Base-by-base conservation (phyloP, 352 stramenopile species). In the Pythium volutum region DNA sequence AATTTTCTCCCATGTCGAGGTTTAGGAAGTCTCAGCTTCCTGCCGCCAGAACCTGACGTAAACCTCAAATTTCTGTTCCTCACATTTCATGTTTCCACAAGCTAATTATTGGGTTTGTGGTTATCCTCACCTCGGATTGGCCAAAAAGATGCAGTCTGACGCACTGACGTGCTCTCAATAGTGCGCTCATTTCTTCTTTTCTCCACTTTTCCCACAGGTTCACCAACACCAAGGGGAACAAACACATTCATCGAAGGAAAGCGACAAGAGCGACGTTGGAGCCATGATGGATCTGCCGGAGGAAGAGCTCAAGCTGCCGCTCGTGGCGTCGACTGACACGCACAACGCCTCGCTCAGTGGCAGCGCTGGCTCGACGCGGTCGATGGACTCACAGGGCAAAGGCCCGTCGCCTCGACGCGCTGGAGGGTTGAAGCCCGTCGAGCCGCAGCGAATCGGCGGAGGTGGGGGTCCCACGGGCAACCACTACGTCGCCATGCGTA, bases 231-330 rank as follows among this genome's bases (percentile, higher is more conserved):
- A 43, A 18, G 18, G 33, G 36, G 31, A 36, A 36, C 31, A 36
- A 38, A 38, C 12, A 18, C 2, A 20, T 41, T 45, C 27, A 10
- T 36, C 29, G 39, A 72, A 76, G 53, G 56, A 62, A 73, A 36
- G 71, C 64, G 64, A 77, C 34, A 48, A 39, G 23, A 43, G 53
- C 27, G 29, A 55, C 41, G 60, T 38, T 38, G 43, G 56, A 22
- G 45, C n/a, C 27, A 31, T 39, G 41, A 94, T 93, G 83, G 73
- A 93, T 70, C 63, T 88, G 38, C 68, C 79, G 12, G 78, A 91
- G 22, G 79, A 89, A 67, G 81, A 89, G 71, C 73, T 95, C 33
- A 77, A 89, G 75, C 69, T 80, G 73, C 85, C 79, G 51, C 76
- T 95, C 6, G 83, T 92, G 46, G 22, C 57, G 38, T 7, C 52